Evolutionary conservation across 495 filamentous ascomycete genomes (phyloP).

Genomic region (Aspergillus campestris): DNA sequence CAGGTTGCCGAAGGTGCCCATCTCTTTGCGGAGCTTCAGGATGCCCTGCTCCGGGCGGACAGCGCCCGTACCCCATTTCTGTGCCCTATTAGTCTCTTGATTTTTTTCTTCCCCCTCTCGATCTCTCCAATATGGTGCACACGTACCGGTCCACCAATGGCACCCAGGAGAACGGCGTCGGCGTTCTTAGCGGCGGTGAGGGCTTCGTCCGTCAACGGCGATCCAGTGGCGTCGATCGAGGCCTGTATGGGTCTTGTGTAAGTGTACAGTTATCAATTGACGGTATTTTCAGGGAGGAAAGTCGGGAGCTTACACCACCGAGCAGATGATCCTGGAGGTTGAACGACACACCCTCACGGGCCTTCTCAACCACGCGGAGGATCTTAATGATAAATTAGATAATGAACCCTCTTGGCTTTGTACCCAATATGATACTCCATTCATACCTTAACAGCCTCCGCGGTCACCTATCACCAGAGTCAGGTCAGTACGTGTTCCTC

Average conservation of each 20-base stretch:
- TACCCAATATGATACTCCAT: background rate
- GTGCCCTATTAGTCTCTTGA: background rate
- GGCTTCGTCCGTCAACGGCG: constrained; percentile 75
- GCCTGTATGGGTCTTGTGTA: constrained; percentile 25
- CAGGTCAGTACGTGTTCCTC: constrained; percentile 9
- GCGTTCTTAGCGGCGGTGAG: constrained; percentile 80
- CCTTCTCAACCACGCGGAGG: constrained; percentile 66
- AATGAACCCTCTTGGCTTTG: constrained; percentile 8
- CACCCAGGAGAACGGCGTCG: constrained; percentile 87
- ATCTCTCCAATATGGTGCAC: background rate
- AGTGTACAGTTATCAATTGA: too few species aligned
- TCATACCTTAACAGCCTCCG: constrained; percentile 77
- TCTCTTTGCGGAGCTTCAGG: constrained; percentile 86
- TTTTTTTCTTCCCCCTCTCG: background rate
- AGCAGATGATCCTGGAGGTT: constrained; percentile 88
- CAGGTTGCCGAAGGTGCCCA: constrained; percentile 93
- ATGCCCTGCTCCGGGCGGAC: constrained; percentile 94
- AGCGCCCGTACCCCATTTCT: constrained; percentile 89
- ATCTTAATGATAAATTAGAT: constrained; percentile 17
- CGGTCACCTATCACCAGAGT: constrained; percentile 37
- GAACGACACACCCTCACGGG: constrained; percentile 61
- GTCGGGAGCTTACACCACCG: constrained; percentile 65
- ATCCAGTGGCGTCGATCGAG: constrained; percentile 78
- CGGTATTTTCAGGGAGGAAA: background rate
- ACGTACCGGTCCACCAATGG: constrained; percentile 83